Evolutionary conservation across 139 green algal species (phyloP), one percentile per base, ranked within the genome.

Genomic region (Medakamo hakoo): DNA sequence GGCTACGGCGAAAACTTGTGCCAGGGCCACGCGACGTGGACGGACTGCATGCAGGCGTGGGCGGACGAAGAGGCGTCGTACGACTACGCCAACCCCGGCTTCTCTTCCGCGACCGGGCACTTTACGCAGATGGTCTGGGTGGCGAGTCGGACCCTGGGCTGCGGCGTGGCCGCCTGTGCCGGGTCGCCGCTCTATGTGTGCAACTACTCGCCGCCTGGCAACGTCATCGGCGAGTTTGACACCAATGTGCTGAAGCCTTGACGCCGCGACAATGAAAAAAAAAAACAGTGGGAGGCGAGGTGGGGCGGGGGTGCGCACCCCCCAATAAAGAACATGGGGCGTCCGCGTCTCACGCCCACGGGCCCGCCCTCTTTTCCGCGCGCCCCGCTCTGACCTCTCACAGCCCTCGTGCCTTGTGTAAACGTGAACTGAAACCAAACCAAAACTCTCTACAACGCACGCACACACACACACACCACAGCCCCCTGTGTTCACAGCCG

Each of bases 51-150:
- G 9, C 9, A 52, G 9, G 40, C 40, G 40, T 52, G 40, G 40
- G 9, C 16, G 40, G 40, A 62, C 25, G 61, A 65, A 18, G 48
- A 22, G n/a, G 4, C 23, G 22, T 20, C 23, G n/a, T 65, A 65
- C 19, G 30, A 65, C 61, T 65, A 49, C 61, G 26, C 27, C 61
- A 58, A 65, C 24, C 61, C 61, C 14, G 3, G 48, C 61, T 65
- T 65, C 48, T 49, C n/a, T 3, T 4, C 5, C 24, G 61, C 32
- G 40, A 59, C 61, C 40, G 61, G 61, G n/a, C 61, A 65, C 48
- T 65, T 65, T 29, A 59, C 61, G 9, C 57, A 62, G 57, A 22
- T 30, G 4, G 57, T 62, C n/a, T 62, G 57, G 57, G 5, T 25
- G 25, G n/a, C 24, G 4, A 40, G n/a, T 24, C 30, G n/a, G n/a